Conservation (phyloP, 2,329 filamentous ascomycete genomes). For the Penicillium griseofulvum region DNA sequence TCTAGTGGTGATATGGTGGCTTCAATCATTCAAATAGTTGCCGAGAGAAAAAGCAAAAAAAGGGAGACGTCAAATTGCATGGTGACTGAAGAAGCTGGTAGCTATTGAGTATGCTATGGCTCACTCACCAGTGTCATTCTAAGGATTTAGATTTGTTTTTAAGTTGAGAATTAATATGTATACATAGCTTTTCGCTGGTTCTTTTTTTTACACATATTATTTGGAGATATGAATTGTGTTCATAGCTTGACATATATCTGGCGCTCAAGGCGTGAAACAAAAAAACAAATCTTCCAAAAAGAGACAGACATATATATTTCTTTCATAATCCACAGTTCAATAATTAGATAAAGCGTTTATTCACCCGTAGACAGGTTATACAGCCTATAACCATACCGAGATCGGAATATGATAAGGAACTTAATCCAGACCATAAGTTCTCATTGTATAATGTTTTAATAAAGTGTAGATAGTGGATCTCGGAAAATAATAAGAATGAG, state of each 20-base stretch:
- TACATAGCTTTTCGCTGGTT: not conserved
- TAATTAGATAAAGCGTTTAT: not conserved
- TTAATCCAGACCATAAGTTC: too few species aligned
- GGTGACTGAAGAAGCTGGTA: not conserved
- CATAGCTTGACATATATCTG: not conserved
- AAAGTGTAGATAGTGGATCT: conserved; percentile 2
- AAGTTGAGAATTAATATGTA: too few species aligned
- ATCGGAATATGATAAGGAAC: not conserved
- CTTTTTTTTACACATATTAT: not conserved
- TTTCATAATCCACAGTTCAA: too few species aligned
- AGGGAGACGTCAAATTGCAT: not conserved
- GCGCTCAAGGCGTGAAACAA: too few species aligned
- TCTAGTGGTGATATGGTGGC: too few species aligned
- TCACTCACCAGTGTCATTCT: too few species aligned
- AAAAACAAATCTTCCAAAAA: not conserved
- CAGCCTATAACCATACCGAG: not conserved
- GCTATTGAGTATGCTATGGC: too few species aligned
- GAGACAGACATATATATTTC: not conserved
- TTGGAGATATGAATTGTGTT: too few species aligned
- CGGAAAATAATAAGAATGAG: conserved; percentile 1
- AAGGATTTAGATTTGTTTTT: too few species aligned
- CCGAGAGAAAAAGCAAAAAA: not conserved
- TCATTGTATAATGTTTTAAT: not conserved
- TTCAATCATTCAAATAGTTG: too few species aligned
- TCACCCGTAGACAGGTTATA: too few species aligned